Base-by-base conservation (phyloP, 441 rosid genomes). In the Francoa sonchifolia region DNA sequence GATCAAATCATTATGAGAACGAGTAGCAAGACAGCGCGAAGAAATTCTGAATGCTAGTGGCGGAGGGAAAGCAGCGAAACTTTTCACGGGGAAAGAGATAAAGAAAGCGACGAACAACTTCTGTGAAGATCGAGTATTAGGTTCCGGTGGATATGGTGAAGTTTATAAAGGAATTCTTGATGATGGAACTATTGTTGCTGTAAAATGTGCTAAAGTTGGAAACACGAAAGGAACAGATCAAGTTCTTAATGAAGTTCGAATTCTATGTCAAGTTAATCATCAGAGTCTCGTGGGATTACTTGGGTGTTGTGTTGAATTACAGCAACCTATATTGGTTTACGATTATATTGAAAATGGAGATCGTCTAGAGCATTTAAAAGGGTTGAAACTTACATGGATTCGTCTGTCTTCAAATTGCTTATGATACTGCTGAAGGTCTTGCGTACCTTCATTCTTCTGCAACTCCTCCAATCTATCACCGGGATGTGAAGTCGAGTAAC, bases 261-360 rank as follows among this genome's bases (percentile, higher is more conserved):
- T 83, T 18, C 79, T 83, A 14, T 77, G 86, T 2, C 82, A 77
- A 41, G 79, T 82, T 53, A 82, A 82, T 50, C 94, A 82, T 55
- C 74, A 70, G 65, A 63, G 74, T 54, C 51, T 82, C 47, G 90
- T 83, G 9, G 62, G 60, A 43, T 74, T 77, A 48, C 51, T 83
- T 51, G 94, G 90, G 13, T 77, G 82, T 39, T 83, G 90, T 15
- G 58, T 79, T 9, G 94, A 83, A 48, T 59, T 74, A 0, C 79
- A 77, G 31, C 74, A 58, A 29, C 87, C 87, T 4, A 12, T 77
- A 47, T 47, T 83, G 66, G 60, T 83, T 42, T 79, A 77, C 3
- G 90, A 83, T 47, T 79, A 55, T 44, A 71, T 83, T n/a, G 42
- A 70, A n/a, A 83, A 77, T 4, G 95, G 95, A 39, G 77, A 85